Evolutionary conservation across 768 basidiomycete genomes (phyloP).

Genomic region (Hypholoma sublateritium): DNA sequence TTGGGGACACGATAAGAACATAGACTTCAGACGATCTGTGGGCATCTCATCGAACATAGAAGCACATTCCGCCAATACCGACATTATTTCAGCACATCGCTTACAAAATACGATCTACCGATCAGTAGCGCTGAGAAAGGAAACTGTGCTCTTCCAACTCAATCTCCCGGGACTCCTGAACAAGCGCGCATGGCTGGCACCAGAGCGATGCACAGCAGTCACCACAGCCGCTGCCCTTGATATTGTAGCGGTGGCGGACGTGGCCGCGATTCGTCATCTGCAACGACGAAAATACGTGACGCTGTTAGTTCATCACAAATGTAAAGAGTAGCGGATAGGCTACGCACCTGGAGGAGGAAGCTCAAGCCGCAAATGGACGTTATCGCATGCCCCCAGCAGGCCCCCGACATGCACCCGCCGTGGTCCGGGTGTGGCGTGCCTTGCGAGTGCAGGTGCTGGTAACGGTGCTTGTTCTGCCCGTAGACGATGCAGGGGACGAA

Average conservation of each 20-base stretch:
- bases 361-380: constrained; percentile 28
- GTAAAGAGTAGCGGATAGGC: neutral
- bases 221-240: constrained; percentile 40
- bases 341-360: constrained; percentile 39
- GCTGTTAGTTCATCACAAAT: neutral
- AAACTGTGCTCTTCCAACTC: constrained; percentile 45
- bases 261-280: constrained; percentile 35
- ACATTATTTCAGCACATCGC: neutral
- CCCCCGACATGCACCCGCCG: constrained; percentile 30
- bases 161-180: constrained; percentile 47
- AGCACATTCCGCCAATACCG: no score
- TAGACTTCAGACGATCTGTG: no score
- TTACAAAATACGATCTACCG: neutral
- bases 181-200: constrained; percentile 48
- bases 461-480: constrained; percentile 38
- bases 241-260: constrained; percentile 43
- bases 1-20: no score
- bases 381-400: constrained; percentile 36
- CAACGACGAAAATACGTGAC: neutral
- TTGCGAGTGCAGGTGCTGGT: constrained; percentile 33
- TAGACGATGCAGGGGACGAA: constrained; percentile 43
- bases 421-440: constrained; percentile 37
- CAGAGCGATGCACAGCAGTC: constrained; percentile 42
- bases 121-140: constrained; percentile 14
- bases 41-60: no score